A percentile compares a stretch with the other conserved stretches of the same genome.
Evolutionary conservation across 2,329 filamentous ascomycete genomes (phyloP).

Genomic region (Alternaria burnsii): DNA sequence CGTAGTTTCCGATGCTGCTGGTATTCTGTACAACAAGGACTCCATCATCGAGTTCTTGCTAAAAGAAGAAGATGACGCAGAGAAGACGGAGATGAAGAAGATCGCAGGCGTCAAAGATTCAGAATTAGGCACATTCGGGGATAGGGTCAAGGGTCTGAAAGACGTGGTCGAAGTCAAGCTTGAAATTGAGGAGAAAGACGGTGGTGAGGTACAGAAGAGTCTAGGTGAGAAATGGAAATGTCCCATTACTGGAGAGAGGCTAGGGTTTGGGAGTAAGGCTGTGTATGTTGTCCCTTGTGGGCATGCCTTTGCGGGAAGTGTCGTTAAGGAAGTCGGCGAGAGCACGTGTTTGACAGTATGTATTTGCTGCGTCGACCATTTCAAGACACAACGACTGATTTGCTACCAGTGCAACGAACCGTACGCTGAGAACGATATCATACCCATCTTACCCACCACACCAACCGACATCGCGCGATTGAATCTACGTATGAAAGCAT

Average conservation of each 20-base stretch:
- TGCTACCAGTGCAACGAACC: constrained; percentile 71
- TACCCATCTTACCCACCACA: constrained; percentile 79
- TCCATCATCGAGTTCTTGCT: constrained; percentile 77
- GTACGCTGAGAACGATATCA: constrained; percentile 77
- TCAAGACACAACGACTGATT: constrained; percentile 18
- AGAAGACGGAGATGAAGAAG: constrained; percentile 65
- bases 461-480: constrained; percentile 75
- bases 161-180: constrained; percentile 91
- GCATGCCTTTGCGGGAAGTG: constrained; percentile 89
- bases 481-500: constrained; percentile 69
- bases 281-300: constrained; percentile 95
- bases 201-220: constrained; percentile 51
- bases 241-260: constrained; percentile 84
- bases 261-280: constrained; percentile 80
- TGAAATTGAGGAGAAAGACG: constrained; percentile 59
- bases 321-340: constrained; percentile 78
- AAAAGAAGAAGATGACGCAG: constrained; percentile 61
- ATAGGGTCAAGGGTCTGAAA: constrained; percentile 77
- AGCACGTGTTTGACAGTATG: constrained; percentile 67
- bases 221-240: constrained; percentile 75
- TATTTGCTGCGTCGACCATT: neutral
- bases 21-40: constrained; percentile 94
- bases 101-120: constrained; percentile 58
- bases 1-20: constrained; percentile 83
- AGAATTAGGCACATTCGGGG: constrained; percentile 58